Conservation (phyloP, 139 green algal species). For the Ettlia oleoabundans region DNA sequence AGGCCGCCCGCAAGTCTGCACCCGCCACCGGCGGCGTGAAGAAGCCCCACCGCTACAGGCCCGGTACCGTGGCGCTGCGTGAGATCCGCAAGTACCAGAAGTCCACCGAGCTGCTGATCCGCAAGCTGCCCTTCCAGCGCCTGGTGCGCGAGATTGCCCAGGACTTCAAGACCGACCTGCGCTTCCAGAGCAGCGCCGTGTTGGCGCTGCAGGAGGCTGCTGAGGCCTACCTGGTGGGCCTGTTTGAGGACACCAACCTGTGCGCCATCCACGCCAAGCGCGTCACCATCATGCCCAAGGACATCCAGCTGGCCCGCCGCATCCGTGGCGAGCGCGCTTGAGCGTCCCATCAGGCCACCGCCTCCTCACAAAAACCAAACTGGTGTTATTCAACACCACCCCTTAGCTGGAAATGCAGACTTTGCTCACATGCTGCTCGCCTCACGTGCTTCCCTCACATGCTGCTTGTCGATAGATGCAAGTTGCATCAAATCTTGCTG, state of each 20-base stretch:
- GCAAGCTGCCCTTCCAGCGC: conserved; percentile 97
- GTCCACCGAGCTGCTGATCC: conserved; percentile 89
- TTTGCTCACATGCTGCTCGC: too few species aligned
- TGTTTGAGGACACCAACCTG: conserved; percentile 90
- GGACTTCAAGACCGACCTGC: conserved; percentile 99
- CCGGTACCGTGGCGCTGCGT: conserved; percentile 64
- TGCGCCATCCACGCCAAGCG: conserved; percentile 83
- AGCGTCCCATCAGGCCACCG: not conserved
- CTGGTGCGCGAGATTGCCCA: conserved; percentile 97
- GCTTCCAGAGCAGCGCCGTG: conserved; percentile 87
- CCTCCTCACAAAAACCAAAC: not conserved
- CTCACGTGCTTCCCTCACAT: not conserved
- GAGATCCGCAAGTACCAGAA: conserved; percentile 97
- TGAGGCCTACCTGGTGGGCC: conserved; percentile 96
- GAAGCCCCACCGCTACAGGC: conserved; percentile 69
- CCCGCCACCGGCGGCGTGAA: conserved; percentile 73
- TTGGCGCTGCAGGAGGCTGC: conserved; percentile 94
- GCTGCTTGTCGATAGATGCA: too few species aligned
- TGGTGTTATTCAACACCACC: conserved; percentile 49
- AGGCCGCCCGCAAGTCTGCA: conserved; percentile 62
- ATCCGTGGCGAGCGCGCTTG: conserved; percentile 85
- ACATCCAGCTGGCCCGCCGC: conserved; percentile 95
- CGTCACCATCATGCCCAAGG: conserved; percentile 98
- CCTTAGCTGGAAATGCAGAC: not conserved
- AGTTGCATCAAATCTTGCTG: too few species aligned